A percentile compares a stretch with the other conserved stretches of the same genome.
phyloP scores from a whole-genome alignment of 805 yeast genomes.

The Zygosaccharomyces bisporus region DNA sequence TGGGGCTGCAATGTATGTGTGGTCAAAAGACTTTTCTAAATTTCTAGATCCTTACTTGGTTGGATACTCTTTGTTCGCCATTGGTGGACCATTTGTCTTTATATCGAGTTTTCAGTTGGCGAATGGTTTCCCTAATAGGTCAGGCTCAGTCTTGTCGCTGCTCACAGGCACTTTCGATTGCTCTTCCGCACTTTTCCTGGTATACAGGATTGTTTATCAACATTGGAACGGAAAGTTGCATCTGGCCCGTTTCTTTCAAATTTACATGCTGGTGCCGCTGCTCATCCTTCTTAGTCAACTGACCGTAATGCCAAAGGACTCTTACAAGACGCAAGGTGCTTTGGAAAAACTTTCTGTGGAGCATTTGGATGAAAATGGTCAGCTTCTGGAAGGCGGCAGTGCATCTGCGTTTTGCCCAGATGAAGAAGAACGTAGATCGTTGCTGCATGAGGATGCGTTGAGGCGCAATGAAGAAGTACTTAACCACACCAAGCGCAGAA shows the following conservation, averaged over 20 bases:
- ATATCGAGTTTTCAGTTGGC: conserved; percentile 88
- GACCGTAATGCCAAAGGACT: conserved; percentile 72
- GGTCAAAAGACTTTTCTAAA: conserved; percentile 7
- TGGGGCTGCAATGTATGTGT: conserved; percentile 45
- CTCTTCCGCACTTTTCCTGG: conserved; percentile 79
- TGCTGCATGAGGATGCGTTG: conserved; percentile 22
- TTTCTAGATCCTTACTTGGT: conserved; percentile 59
- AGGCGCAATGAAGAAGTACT: conserved; percentile 8
- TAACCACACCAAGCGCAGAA: conserved; percentile 32
- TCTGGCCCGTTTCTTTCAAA: conserved; percentile 57
- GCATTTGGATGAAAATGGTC: conserved; percentile 69
- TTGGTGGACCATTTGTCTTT: conserved; percentile 93
- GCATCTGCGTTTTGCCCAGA: conserved; percentile 46
- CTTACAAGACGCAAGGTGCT: conserved; percentile 68
- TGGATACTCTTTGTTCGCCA: conserved; percentile 74
- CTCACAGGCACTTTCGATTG: conserved; percentile 94
- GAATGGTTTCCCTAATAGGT: conserved; percentile 75
- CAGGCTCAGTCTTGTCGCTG: conserved; percentile 77
- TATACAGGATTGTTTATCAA: conserved; percentile 66
- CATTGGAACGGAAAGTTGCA: conserved; percentile 28
- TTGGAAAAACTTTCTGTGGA: conserved; percentile 67
- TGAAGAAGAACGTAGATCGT: conserved; percentile 37
- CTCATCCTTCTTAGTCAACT: conserved; percentile 73
- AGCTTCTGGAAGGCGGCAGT: conserved; percentile 39
- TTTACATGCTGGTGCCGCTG: conserved; percentile 69